phyloP scores from a whole-genome alignment of 78 protist genomes.

The Dictyostelium discoideum region dicty_2.7 NC_007091.3:1084501-1085000 shows the following conservation, averaged over 20 bases:
- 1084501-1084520: constrained; percentile 15
- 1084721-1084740: not conserved
- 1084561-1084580: not conserved
- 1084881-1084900: constrained; percentile 48
- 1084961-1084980: not conserved
- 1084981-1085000: not conserved
- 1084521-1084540: not conserved
- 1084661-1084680: constrained; percentile 26
- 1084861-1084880: not conserved
- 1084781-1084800: constrained; percentile 6
- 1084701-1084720: not conserved
- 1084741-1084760: not conserved
- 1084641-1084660: not conserved
- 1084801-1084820: constrained; percentile 6
- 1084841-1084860: not conserved
- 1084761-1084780: not conserved
- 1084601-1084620: not conserved
- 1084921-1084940: constrained; percentile 14
- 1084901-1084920: constrained; percentile 57
- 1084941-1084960: not conserved
- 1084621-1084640: not conserved
- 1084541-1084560: not conserved
- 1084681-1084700: not conserved
- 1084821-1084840: not conserved
- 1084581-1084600: not conserved